phyloP scores from a whole-genome alignment of 495 filamentous ascomycete genomes.

The Penicillium taxi region DNA sequence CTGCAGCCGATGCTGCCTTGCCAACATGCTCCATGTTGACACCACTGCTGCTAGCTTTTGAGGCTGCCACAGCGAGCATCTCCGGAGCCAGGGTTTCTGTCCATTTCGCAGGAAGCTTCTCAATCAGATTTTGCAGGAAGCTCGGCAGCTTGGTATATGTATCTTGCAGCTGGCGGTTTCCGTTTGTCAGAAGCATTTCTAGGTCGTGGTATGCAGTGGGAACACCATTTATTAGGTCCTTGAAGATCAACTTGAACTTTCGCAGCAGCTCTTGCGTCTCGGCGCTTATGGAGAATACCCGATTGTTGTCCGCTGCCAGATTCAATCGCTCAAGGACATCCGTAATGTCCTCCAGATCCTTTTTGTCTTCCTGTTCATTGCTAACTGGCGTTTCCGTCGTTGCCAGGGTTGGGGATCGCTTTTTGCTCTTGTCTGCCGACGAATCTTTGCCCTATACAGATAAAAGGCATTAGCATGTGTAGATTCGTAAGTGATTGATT shows the following conservation, averaged over 20 bases:
- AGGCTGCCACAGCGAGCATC: slow-evolving; percentile 64
- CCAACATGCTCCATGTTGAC: slow-evolving; percentile 48
- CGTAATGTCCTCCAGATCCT: slow-evolving; percentile 70
- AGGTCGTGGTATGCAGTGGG: slow-evolving; percentile 91
- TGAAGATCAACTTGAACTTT: slow-evolving; percentile 81
- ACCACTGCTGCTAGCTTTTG: slow-evolving; percentile 59
- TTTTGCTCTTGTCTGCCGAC: not conserved
- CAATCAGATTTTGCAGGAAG: slow-evolving; percentile 79
- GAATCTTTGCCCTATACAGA: slow-evolving; percentile 5
- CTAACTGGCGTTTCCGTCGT: slow-evolving; percentile 12
- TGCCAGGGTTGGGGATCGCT: slow-evolving; percentile 5
- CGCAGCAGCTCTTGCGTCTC: slow-evolving; percentile 72
- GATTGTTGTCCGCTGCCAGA: slow-evolving; percentile 68
- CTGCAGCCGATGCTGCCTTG: slow-evolving; percentile 41
- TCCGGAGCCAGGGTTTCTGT: slow-evolving; percentile 68
- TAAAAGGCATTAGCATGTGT: not conserved
- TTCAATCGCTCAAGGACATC: slow-evolving; percentile 72
- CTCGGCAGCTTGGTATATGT: slow-evolving; percentile 71
- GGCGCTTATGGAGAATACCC: slow-evolving; percentile 70
- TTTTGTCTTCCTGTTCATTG: slow-evolving; percentile 33
- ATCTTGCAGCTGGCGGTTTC: slow-evolving; percentile 64
- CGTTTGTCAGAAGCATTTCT: slow-evolving; percentile 68
- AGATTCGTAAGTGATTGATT: not conserved
- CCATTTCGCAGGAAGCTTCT: slow-evolving; percentile 75
- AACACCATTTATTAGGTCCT: slow-evolving; percentile 83